Percentiles rank a stretch among this genome's conserved stretches.
Conservation (phyloP, 306 rosid species). For the Fragaria iinumae region DNA sequence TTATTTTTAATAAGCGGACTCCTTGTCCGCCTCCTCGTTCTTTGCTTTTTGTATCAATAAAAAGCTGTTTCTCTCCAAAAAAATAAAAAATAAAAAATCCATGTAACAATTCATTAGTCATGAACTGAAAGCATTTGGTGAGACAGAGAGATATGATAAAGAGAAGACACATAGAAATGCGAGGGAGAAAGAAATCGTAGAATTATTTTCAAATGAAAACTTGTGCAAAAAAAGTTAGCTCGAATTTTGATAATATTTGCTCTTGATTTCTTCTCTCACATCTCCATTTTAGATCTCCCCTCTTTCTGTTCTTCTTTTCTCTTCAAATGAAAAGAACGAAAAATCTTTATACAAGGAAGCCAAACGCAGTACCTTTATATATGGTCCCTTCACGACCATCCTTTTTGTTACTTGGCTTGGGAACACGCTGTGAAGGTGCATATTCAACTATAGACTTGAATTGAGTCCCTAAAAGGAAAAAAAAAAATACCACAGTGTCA, state of each 20-base stretch:
- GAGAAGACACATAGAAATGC: background rate
- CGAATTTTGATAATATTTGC: too few species aligned
- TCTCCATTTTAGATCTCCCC: background rate
- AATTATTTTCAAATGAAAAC: background rate
- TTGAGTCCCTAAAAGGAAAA: slow-evolving; percentile 56
- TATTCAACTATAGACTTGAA: slow-evolving; percentile 81
- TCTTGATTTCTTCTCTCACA: background rate
- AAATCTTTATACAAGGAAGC: background rate
- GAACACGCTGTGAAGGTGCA: slow-evolving; percentile 91
- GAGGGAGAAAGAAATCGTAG: background rate
- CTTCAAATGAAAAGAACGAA: slow-evolving; percentile 1
- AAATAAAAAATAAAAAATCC: too few species aligned
- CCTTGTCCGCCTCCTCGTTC: too few species aligned
- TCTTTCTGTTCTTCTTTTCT: background rate
- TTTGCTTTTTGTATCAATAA: too few species aligned
- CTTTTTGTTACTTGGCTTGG: slow-evolving; percentile 51
- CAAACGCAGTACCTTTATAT: slow-evolving; percentile 55
- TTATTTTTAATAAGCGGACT: too few species aligned
- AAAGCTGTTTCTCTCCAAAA: too few species aligned
- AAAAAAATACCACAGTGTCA: background rate
- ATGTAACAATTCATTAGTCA: background rate
- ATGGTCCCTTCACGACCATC: slow-evolving; percentile 96
- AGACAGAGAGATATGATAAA: background rate
- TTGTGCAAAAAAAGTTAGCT: background rate
- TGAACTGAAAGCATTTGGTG: background rate